Conservation (phyloP, 2,329 filamentous ascomycete genomes). For the Akanthomyces uredinophilus region DNA sequence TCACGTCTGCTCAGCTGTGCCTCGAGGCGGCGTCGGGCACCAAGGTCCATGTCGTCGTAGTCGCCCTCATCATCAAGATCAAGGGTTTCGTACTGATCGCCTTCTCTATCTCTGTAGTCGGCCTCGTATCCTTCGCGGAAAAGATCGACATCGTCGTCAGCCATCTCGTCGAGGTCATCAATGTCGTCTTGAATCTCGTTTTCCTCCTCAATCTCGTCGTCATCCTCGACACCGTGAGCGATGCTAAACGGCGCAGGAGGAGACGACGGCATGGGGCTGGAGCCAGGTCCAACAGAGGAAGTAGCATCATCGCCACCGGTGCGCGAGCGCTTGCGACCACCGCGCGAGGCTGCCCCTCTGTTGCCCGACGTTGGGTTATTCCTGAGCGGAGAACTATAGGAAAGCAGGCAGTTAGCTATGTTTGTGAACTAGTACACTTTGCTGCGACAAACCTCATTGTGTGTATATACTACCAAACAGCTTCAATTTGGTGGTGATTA, state of each 20-base stretch:
- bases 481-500: not conserved
- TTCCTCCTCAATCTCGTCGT: conserved; percentile 68
- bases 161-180: conserved; percentile 75
- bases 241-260: conserved; percentile 57
- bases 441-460: conserved; percentile 11
- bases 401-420: not conserved
- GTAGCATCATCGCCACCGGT: conserved; percentile 45
- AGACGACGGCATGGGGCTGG: conserved; percentile 62
- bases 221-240: conserved; percentile 61
- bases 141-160: conserved; percentile 74
- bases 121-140: conserved; percentile 69
- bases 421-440: not conserved
- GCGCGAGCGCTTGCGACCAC: conserved; percentile 52
- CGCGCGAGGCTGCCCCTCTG: conserved; percentile 55
- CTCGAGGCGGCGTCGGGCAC: conserved; percentile 64
- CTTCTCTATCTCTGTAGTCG: conserved; percentile 63
- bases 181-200: conserved; percentile 66
- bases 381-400: conserved; percentile 70
- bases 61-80: conserved; percentile 76
- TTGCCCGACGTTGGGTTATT: conserved; percentile 79
- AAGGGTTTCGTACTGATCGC: conserved; percentile 64
- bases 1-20: conserved; percentile 69
- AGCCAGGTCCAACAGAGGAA: conserved; percentile 47
- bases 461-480: not conserved
- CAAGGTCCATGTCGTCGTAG: conserved; percentile 64